A percentile compares a stretch with the other conserved stretches of the same genome.
Evolutionary conservation across 768 basidiomycete genomes (phyloP).

Genomic region (Leccinum incarnatum): DNA sequence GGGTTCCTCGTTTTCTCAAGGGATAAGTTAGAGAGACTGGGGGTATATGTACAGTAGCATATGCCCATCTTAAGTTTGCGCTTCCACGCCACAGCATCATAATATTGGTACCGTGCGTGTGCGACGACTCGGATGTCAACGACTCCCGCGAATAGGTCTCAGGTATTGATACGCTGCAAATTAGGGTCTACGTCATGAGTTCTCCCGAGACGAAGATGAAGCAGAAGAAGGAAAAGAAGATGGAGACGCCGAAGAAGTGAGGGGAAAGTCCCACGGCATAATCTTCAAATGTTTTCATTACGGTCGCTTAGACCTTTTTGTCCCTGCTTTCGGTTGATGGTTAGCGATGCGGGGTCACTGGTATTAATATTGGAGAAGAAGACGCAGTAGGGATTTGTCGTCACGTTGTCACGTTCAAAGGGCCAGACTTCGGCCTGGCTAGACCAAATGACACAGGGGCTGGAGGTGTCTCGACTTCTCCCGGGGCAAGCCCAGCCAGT

Average conservation of each 20-base stretch:
- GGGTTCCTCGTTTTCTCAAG: neutral
- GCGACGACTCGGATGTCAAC: neutral
- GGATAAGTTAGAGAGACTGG: neutral
- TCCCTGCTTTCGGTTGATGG: neutral
- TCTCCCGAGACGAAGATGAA: neutral
- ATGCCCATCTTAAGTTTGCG: neutral
- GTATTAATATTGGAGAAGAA: neutral
- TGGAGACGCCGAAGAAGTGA: neutral
- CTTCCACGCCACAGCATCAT: neutral
- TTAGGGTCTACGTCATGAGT: neutral
- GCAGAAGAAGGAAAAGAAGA: neutral
- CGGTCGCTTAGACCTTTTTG: neutral
- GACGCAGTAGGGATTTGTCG: neutral
- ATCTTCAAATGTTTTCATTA: neutral
- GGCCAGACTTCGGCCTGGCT: too few species aligned
- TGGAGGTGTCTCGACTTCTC: neutral
- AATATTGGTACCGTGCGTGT: neutral
- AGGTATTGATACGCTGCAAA: neutral
- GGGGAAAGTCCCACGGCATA: neutral
- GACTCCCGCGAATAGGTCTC: neutral
- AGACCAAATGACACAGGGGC: neutral
- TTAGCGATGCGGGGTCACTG: neutral
- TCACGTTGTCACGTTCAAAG: neutral
- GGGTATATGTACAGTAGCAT: neutral
- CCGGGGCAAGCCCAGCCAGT: neutral